phyloP scores from a whole-genome alignment of 1,284 basidiomycete species.

The Trichosporon sp. region DNA sequence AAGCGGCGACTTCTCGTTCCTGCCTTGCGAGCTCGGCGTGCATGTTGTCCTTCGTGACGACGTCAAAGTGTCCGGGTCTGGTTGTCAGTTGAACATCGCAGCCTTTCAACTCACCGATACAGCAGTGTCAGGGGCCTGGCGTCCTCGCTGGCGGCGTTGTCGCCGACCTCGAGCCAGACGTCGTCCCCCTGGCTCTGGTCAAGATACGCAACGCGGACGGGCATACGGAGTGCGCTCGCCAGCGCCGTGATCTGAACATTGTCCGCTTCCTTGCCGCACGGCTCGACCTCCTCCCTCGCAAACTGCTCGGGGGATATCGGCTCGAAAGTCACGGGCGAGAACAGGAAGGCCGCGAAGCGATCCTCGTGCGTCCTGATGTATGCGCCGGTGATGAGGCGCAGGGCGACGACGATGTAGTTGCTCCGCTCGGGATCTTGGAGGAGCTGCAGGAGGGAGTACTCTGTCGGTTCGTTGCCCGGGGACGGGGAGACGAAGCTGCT shows the following conservation, averaged over 20 bases:
- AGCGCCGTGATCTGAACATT: slow-evolving; percentile 82
- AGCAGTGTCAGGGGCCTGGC: slow-evolving; percentile 62
- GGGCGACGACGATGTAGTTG: slow-evolving; percentile 56
- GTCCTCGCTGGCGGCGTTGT: slow-evolving; percentile 54
- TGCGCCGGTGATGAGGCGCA: slow-evolving; percentile 78
- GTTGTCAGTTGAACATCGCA: slow-evolving; percentile 12
- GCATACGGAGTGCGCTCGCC: slow-evolving; percentile 67
- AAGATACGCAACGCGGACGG: slow-evolving; percentile 76
- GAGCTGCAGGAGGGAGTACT: slow-evolving; percentile 47
- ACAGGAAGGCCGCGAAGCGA: slow-evolving; percentile 70
- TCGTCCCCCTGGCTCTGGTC: slow-evolving; percentile 62
- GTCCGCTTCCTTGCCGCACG: slow-evolving; percentile 82
- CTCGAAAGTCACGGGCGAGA: slow-evolving; percentile 70
- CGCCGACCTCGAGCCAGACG: slow-evolving; percentile 68
- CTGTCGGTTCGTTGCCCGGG: slow-evolving; percentile 53
- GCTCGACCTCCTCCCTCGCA: slow-evolving; percentile 75
- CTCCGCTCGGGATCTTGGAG: slow-evolving; percentile 52
- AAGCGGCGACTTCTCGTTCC: background rate
- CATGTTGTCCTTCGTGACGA: slow-evolving; percentile 58
- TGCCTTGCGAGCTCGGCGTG: slow-evolving; percentile 1
- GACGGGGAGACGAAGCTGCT: slow-evolving; percentile 39
- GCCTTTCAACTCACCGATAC: slow-evolving; percentile 65
- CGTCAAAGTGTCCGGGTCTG: slow-evolving; percentile 77
- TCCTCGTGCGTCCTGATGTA: slow-evolving; percentile 71
- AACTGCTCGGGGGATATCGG: slow-evolving; percentile 67